Evolutionary conservation across 768 basidiomycete genomes (phyloP), one percentile per base, ranked within the genome.

Genomic region (Mycena sanguinolenta): DNA sequence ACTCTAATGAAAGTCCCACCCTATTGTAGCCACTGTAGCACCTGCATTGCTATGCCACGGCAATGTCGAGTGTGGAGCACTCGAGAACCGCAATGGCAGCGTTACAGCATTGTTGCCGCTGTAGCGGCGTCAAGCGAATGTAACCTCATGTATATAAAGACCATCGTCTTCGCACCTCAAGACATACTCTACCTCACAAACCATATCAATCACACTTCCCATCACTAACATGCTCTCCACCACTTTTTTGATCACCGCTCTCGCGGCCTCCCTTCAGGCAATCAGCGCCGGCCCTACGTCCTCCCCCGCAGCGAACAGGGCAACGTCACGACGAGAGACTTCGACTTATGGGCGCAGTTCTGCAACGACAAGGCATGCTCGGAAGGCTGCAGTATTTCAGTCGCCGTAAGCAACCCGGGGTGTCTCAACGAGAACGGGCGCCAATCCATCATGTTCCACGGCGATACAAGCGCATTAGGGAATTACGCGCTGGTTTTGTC

Each of bases 271-370:
- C 58, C 58, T 60, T 27, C 58, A 60, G 25, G 58, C 14, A 14
- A 14, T 46, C 58, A 60, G 39, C 58, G 58, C 58, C 42, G 58
- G 58, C 58, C 58, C 58, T 42, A 42, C 42, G 58, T 60, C 42
- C 39, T 59, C 25, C 58, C 58, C 25, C 58, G 39, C 42, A 46
- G 39, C 58, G 58, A 60, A 44, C 58, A 30, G 39, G 58, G 58
- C 58, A 60, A 60, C 42, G 27, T 60, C 58, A 60, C 58, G 25
- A 60, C 42, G 17, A 44, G 58, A 44, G 58, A 60, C 58, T 60
- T 60, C 58, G 58, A 60, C 58, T 60, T 60, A 42, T 60, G 58
- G 58, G 58, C 58, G 58, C 58, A 60, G 58, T 60, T 60, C 58
- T 60, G 58, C 39, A 60, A 60, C 42, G 58, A 60, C 58, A 60